phyloP scores from a whole-genome alignment of 192 early-diverging fungal genomes.

The Linnemannia schmuckeri region DNA sequence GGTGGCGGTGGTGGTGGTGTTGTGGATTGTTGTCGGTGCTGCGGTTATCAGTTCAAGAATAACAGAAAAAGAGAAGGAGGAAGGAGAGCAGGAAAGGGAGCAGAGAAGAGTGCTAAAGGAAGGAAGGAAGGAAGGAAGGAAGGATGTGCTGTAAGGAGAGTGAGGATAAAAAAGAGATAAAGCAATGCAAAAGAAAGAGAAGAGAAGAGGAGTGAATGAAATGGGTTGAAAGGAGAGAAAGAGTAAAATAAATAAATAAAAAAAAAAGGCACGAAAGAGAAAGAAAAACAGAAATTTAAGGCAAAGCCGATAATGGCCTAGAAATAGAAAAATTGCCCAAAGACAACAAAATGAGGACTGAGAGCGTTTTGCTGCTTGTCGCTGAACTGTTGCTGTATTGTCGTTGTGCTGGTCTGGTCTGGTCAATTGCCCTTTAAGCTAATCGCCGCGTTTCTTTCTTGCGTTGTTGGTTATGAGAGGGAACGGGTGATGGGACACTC shows the following conservation, averaged over 20 bases:
- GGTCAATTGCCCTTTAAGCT: too few species aligned
- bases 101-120: too few species aligned
- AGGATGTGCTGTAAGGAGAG: too few species aligned
- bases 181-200: neutral
- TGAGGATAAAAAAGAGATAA: neutral
- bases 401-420: too few species aligned
- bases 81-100: too few species aligned
- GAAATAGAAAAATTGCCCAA: neutral
- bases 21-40: neutral
- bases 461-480: too few species aligned
- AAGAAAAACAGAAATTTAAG: neutral
- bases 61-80: too few species aligned
- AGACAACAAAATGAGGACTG: neutral
- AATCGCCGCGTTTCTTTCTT: too few species aligned
- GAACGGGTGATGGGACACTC: too few species aligned
- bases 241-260: neutral
- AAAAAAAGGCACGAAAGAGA: neutral
- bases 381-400: too few species aligned
- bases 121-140: neutral
- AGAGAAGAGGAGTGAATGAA: neutral
- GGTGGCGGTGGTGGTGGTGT: too few species aligned
- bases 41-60: neutral
- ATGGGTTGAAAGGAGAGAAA: neutral
- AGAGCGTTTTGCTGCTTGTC: neutral
- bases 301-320: conserved; percentile 5